Conservation (phyloP, 768 basidiomycete species). For the Leccinum obscurum region DNA sequence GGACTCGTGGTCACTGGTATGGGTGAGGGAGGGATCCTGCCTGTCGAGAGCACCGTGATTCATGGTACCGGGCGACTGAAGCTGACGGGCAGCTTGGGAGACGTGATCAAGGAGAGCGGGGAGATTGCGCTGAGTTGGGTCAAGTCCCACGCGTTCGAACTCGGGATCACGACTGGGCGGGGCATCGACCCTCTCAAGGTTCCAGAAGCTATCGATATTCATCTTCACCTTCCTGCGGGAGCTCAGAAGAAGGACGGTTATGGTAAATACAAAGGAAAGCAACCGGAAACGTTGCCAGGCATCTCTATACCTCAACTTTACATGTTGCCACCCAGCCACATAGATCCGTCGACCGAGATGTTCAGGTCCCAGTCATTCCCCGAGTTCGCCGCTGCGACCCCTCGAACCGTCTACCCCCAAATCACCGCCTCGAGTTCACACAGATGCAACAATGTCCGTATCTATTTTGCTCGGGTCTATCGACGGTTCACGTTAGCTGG, state of each 20-base stretch:
- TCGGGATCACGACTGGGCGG: slow-evolving; percentile 70
- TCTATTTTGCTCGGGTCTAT: too few species aligned
- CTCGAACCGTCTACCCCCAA: too few species aligned
- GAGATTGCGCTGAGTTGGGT: slow-evolving; percentile 93
- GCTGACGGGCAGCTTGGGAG: slow-evolving; percentile 83
- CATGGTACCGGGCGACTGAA: slow-evolving; percentile 75
- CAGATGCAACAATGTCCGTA: too few species aligned
- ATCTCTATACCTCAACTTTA: too few species aligned
- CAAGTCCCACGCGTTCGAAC: slow-evolving; percentile 77
- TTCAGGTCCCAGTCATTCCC: too few species aligned
- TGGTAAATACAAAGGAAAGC: too few species aligned
- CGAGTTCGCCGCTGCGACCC: too few species aligned
- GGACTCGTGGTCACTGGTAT: slow-evolving; percentile 87
- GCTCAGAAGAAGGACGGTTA: slow-evolving; percentile 89
- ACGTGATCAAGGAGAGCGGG: slow-evolving; percentile 91
- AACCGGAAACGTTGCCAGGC: too few species aligned
- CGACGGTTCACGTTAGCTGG: too few species aligned
- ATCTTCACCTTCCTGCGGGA: slow-evolving; percentile 86
- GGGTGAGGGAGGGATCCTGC: slow-evolving; percentile 82
- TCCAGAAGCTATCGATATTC: slow-evolving; percentile 75
- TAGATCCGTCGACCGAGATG: too few species aligned
- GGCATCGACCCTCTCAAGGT: slow-evolving; percentile 75
- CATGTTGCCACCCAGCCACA: too few species aligned
- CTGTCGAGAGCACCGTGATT: slow-evolving; percentile 79
- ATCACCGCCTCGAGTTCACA: too few species aligned